Base-by-base conservation (phyloP, 352 stramenopile species). In the Phytophthora tubulina region DNA sequence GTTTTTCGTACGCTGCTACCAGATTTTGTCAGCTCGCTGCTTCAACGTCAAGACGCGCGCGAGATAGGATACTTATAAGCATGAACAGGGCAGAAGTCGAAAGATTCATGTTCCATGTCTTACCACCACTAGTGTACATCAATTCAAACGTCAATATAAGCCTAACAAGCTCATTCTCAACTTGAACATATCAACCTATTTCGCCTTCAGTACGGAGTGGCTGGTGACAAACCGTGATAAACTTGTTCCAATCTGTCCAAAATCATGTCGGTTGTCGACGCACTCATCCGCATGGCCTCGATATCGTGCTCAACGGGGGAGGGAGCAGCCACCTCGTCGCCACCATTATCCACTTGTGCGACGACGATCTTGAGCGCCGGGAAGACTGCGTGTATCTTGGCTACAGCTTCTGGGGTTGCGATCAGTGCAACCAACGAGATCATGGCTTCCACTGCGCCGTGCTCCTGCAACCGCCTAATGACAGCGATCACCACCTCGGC, bases 351-450 rank as follows among this genome's bases (percentile, higher is more conserved):
- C 32, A 82, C 69, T 54, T 84, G 74, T 39, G 74, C 71, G 0
- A 78, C 48, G 15, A 81, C 71, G 64, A 81, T 70, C 32, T 80
- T 80, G 0, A 81, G 63, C 10, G 62, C 42, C 0, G 81, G 78
- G 49, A 84, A 85, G 27, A 41, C 55, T 3, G 56, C 56, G 27
- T 78, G 76, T 7, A 91, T 41, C 17, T 70, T 79, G 14, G 59
- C 70, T 14, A 87, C 75, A 3, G 79, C 73, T 27, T 86, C 74
- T 0, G 60, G 56, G 0, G 76, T 71, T 2, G 78, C 70, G 32
- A 89, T 79, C 0, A 90, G 45, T 11, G 81, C 53, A 6, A 89
- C 82, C 2, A 92, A 33, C 8, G 72, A 80, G 46, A 89, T 68
- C 68, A 82, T 82, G 2, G 63, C 45, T 14, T 86, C 77, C 8